phyloP scores from a whole-genome alignment of 176 grass and related monocot genomes.

The Oryza longistaminata region DNA sequence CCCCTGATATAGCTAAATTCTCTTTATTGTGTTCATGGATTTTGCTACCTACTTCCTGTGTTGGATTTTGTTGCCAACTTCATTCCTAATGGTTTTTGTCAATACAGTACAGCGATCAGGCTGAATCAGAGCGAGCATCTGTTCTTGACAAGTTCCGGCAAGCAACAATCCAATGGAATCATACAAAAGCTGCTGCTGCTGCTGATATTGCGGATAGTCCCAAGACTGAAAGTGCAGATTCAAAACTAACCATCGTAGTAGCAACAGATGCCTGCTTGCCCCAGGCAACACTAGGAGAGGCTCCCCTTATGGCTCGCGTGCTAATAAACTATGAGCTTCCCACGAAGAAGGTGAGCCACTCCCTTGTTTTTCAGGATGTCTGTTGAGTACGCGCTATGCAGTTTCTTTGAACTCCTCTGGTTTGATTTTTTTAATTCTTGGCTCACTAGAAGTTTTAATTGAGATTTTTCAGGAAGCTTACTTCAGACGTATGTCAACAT shows the following conservation, averaged over 20 bases:
- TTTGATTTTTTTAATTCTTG: not conserved
- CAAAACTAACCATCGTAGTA: constrained; percentile 69
- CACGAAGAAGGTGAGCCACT: constrained; percentile 64
- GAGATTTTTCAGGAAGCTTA: constrained; percentile 74
- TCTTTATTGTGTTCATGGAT: not conserved
- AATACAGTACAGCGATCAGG: constrained; percentile 85
- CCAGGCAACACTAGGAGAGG: constrained; percentile 56
- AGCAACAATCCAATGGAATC: constrained; percentile 59
- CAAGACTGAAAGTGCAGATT: constrained; percentile 39
- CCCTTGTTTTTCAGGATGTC: constrained; percentile 7
- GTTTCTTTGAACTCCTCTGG: not conserved
- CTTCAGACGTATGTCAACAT: constrained; percentile 77
- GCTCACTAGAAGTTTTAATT: not conserved
- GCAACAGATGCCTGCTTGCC: constrained; percentile 91
- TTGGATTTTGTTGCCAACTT: not conserved
- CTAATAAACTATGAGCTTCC: constrained; percentile 92
- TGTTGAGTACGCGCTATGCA: not conserved
- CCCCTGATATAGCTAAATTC: not conserved
- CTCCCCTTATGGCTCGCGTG: constrained; percentile 64
- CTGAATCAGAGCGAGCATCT: constrained; percentile 67
- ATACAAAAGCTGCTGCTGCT: constrained; percentile 28
- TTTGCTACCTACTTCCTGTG: constrained; percentile 1
- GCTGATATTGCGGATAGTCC: constrained; percentile 28
- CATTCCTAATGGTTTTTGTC: constrained; percentile 20
- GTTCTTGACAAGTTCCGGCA: constrained; percentile 75